A percentile compares a stretch with the other conserved stretches of the same genome.
Evolutionary conservation across 805 yeast species (phyloP).

Genomic region (Yamadazyma tumulicola): DNA sequence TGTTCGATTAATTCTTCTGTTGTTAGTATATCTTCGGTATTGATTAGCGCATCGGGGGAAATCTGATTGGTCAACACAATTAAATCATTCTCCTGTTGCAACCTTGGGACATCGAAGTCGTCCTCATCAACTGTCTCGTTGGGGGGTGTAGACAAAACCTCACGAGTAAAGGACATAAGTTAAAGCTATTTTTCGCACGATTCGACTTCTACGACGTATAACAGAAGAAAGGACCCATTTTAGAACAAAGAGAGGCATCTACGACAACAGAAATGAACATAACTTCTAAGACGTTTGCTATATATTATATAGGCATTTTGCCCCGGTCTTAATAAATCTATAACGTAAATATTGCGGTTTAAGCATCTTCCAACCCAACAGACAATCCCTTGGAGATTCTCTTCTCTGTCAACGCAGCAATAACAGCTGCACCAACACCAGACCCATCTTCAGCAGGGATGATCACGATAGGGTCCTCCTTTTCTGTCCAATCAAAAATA

Average conservation of each 20-base stretch:
- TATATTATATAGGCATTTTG: too few relatives aligned
- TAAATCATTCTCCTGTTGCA: constrained; percentile 19
- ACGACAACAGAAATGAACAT: too few relatives aligned
- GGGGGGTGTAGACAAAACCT: background rate
- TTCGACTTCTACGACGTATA: background rate
- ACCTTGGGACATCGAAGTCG: constrained; percentile 8
- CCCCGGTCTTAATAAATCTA: too few relatives aligned
- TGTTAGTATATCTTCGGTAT: constrained; percentile 23
- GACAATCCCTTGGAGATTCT: constrained; percentile 70
- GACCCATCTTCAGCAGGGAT: constrained; percentile 97
- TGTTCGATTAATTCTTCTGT: constrained; percentile 19
- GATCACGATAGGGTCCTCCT: constrained; percentile 75
- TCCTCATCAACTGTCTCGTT: constrained; percentile 4
- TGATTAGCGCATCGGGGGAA: constrained; percentile 30
- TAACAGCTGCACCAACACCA: constrained; percentile 98
- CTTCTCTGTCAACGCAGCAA: constrained; percentile 88
- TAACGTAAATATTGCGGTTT: too few relatives aligned
- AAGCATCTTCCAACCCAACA: constrained; percentile 43
- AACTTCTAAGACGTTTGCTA: too few relatives aligned
- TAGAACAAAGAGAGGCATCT: too few relatives aligned
- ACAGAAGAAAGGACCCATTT: too few relatives aligned
- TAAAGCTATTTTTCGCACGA: too few relatives aligned
- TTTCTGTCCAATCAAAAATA: constrained; percentile 73
- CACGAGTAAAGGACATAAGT: constrained; percentile 9
- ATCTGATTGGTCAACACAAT: constrained; percentile 21